Conservation (phyloP, 768 basidiomycete species). For the Pleurotus pulmonarius region DNA sequence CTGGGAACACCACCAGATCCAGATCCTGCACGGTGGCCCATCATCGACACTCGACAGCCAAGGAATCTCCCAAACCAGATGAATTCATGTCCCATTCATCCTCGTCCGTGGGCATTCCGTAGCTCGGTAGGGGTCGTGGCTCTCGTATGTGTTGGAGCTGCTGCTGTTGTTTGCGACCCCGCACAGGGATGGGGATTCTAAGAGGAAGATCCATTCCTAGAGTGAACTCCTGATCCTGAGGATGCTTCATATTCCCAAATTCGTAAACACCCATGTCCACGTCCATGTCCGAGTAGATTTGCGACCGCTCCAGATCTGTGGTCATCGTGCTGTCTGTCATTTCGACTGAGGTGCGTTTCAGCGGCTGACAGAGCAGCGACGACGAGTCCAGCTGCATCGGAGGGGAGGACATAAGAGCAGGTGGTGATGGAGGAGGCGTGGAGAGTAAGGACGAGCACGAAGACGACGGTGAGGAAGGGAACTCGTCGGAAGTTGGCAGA, state of each 20-base stretch:
- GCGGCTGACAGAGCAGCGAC: slow-evolving; percentile 20
- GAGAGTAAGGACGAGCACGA: background rate
- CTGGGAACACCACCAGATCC: background rate
- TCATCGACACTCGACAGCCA: slow-evolving; percentile 4
- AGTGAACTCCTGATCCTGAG: slow-evolving; percentile 36
- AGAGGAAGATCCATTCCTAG: slow-evolving; percentile 40
- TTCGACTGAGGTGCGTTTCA: background rate
- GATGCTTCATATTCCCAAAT: slow-evolving; percentile 9
- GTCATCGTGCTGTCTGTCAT: slow-evolving; percentile 8
- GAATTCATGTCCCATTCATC: slow-evolving; percentile 3
- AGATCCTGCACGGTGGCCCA: background rate
- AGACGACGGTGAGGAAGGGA: slow-evolving; percentile 2
- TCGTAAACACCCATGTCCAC: slow-evolving; percentile 16
- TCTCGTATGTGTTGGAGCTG: background rate
- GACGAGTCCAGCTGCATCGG: slow-evolving; percentile 10
- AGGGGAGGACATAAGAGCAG: slow-evolving; percentile 5
- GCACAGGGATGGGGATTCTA: slow-evolving; percentile 7
- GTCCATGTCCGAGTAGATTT: slow-evolving; percentile 18
- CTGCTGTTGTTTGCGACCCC: background rate
- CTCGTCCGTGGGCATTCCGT: background rate
- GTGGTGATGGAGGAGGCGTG: slow-evolving; percentile 9
- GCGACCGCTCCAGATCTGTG: slow-evolving; percentile 11
- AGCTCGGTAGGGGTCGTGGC: background rate
- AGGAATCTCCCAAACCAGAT: background rate
- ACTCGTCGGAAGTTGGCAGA: background rate